Base-by-base conservation (phyloP, 345 rosid species). In the Citrus cavaleriei region DNA sequence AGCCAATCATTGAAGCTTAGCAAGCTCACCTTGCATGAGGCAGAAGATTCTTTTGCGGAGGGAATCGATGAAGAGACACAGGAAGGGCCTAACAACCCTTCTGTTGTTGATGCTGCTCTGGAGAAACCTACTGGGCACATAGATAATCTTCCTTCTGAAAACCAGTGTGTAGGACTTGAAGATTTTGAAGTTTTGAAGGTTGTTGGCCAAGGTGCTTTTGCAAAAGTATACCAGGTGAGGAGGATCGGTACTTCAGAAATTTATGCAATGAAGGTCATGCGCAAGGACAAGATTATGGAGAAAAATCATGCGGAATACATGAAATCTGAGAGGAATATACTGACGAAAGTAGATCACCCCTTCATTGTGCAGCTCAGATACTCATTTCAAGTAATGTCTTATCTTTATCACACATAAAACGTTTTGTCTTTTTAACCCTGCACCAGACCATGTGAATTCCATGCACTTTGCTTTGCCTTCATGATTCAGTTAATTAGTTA, bases 171-270 rank as follows among this genome's bases (percentile, higher is more conserved):
- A 7, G 91, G 91, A 75, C 86, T 85, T 51, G 87, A 80, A 68
- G 87, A 86, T 81, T 88, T 87, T 77, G 87, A 87, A 78, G 84
- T 87, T 79, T 63, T 87, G 78, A 87, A 84, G 76, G 83, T 87
- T 77, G 89, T 84, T 60, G 89, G 89, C 76, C 89, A 87, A 76
- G 89, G 89, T 76, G 89, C 86, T 64, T 87, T 87, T 78, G 89
- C 86, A 27, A 87, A 83, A 79, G 89, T 87, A 18, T 87, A 78
- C 79, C 89, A 87, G 73, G 89, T 87, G 58, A 84, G 83, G 83
- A 83, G 82, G 70, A 84, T 68, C 38, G 87, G 81, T 70, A 84
- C 89, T 32, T 85, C 85, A 34, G 87, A 87, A 74, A 87, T 84
- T 73, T 82, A 78, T 76, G 89, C 89, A 54, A 87, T 87, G 89